Percentiles rank a stretch among this genome's conserved stretches.
phyloP scores from a whole-genome alignment of 345 rosid species.

The Alliaria petiolata region DNA sequence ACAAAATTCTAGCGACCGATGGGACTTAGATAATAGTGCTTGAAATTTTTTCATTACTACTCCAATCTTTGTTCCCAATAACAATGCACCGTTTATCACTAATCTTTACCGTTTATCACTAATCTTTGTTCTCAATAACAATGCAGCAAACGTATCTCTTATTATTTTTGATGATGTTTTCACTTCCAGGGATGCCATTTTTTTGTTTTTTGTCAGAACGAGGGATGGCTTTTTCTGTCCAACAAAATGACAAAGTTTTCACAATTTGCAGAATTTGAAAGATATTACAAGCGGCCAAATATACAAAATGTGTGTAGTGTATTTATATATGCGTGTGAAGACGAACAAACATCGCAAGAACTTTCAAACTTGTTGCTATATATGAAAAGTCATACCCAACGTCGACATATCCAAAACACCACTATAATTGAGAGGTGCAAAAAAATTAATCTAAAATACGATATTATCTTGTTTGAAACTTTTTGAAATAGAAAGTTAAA shows the following conservation, averaged over 20 bases:
- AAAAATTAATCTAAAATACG: neutral
- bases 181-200: neutral
- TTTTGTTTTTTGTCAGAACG: neutral
- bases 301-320: slow-evolving; percentile 7
- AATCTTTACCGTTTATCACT: neutral
- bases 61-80: neutral
- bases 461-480: slow-evolving; percentile 1
- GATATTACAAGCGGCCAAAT: neutral
- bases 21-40: neutral
- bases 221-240: neutral
- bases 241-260: slow-evolving; percentile 8
- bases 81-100: neutral
- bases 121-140: neutral
- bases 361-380: slow-evolving; percentile 17
- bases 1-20: neutral
- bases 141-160: neutral
- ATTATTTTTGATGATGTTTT: neutral
- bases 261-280: neutral
- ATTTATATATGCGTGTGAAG: neutral
- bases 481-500: no score
- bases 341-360: slow-evolving; percentile 11
- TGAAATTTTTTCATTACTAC: no score
- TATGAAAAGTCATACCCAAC: slow-evolving; percentile 9
- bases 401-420: neutral
- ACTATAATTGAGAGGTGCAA: neutral